Evolutionary conservation across 805 yeast genomes (phyloP).

Genomic region (Nakazawaea anatomiae): DNA sequence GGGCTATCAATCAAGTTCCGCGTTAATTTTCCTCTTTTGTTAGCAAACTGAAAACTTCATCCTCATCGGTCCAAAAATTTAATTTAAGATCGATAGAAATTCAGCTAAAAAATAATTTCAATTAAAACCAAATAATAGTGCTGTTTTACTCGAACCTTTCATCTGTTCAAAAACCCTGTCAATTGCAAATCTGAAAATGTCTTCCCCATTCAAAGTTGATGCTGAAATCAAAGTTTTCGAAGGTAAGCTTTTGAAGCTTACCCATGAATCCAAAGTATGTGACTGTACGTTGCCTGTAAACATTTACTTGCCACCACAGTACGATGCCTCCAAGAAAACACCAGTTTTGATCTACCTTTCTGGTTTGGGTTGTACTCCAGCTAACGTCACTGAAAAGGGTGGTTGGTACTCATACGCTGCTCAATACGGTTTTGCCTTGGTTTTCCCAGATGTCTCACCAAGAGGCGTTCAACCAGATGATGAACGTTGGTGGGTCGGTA

Average conservation of each 20-base stretch:
- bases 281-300: constrained; percentile 78
- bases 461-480: constrained; percentile 70
- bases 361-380: constrained; percentile 90
- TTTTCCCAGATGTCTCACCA: constrained; percentile 97
- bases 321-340: constrained; percentile 30
- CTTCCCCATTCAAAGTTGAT: constrained; percentile 36
- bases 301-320: constrained; percentile 66
- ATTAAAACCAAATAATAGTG: not conserved
- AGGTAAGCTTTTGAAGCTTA: constrained; percentile 69
- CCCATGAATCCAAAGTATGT: constrained; percentile 64
- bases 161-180: too few relatives aligned
- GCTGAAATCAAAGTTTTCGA: constrained; percentile 59
- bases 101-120: not conserved
- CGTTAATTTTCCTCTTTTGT: too few relatives aligned
- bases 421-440: constrained; percentile 77
- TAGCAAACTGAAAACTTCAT: too few relatives aligned
- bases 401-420: constrained; percentile 77
- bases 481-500: constrained; percentile 78
- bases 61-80: too few relatives aligned
- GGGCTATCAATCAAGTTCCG: too few relatives aligned
- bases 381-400: constrained; percentile 92
- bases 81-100: too few relatives aligned
- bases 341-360: constrained; percentile 81
- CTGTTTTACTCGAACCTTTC: too few relatives aligned
- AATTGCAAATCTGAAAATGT: constrained; percentile 14